A percentile compares a stretch with the other conserved stretches of the same genome.
phyloP scores from a whole-genome alignment of 371 early-diverging fungal species.

The Blakeslea trispora region DNA sequence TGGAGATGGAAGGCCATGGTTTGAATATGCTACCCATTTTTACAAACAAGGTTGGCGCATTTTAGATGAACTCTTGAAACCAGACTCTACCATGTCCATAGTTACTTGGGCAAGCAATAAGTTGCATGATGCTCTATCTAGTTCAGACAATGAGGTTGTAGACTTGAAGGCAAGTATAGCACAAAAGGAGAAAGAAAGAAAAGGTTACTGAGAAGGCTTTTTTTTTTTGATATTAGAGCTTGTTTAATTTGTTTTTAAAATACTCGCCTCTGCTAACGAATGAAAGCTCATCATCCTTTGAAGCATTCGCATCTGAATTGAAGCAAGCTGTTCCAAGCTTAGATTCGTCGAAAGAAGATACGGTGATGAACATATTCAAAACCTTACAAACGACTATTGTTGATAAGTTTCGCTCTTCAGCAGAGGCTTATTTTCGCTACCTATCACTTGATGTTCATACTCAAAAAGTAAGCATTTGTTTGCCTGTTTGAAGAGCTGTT shows the following conservation, averaged over 20 bases:
- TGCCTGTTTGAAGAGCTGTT: no score
- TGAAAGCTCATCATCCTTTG: not conserved
- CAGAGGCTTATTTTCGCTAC: conserved; percentile 39
- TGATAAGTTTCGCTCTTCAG: conserved; percentile 29
- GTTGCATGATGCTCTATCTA: not conserved
- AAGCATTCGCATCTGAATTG: conserved; percentile 8
- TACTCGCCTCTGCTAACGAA: conserved; percentile 17
- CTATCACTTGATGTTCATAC: conserved; percentile 30
- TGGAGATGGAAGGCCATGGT: conserved; percentile 60
- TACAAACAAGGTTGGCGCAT: conserved; percentile 66
- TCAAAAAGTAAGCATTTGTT: conserved; percentile 16
- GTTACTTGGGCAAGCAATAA: conserved; percentile 30
- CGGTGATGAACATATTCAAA: conserved; percentile 15
- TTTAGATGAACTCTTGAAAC: conserved; percentile 48
- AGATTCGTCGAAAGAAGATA: conserved; percentile 7
- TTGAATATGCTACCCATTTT: conserved; percentile 60
- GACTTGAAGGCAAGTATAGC: no score
- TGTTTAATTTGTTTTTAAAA: conserved; percentile 16
- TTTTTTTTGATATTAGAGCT: conserved; percentile 5
- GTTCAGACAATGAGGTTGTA: no score
- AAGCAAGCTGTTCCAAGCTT: conserved; percentile 18
- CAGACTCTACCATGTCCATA: conserved; percentile 24
- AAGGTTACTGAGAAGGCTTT: conserved; percentile 24
- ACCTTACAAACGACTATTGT: conserved; percentile 27
- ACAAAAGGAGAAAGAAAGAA: not conserved